A percentile compares a stretch with the other conserved stretches of the same genome.
Conservation (phyloP, 2,329 filamentous ascomycete genomes). For the Tolypocladium capitatum region DNA sequence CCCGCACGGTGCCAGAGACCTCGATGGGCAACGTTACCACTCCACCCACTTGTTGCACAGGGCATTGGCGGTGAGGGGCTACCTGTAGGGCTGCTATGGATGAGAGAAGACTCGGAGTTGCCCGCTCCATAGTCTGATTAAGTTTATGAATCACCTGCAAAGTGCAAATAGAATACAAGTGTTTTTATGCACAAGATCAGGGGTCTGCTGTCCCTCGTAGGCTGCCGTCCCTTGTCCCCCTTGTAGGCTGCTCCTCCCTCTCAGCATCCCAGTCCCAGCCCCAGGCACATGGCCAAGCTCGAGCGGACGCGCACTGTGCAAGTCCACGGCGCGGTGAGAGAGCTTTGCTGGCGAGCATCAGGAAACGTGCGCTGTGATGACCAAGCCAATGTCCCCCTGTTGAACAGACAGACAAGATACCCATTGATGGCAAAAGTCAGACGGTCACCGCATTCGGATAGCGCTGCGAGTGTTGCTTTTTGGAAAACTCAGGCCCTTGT, state of each 20-base stretch:
- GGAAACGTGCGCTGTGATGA: background rate
- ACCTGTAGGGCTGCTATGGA: background rate
- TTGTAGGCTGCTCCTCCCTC: background rate
- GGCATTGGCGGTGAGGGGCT: background rate
- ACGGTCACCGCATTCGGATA: background rate
- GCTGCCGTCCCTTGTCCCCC: no score
- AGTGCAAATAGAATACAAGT: background rate
- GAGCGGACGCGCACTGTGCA: background rate
- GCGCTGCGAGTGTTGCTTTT: background rate
- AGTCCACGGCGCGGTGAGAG: background rate
- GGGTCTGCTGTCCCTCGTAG: background rate
- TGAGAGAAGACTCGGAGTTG: background rate
- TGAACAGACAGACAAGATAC: no score
- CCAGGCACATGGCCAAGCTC: background rate
- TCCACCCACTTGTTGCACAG: no score
- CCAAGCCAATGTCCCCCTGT: background rate
- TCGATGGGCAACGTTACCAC: no score
- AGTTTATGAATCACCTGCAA: background rate
- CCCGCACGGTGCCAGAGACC: conserved; percentile 1
- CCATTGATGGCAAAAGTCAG: no score
- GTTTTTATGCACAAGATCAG: background rate
- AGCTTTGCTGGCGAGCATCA: background rate
- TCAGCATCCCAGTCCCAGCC: background rate
- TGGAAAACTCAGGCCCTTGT: no score
- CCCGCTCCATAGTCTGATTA: background rate